Base-by-base conservation (phyloP, 371 early-diverging fungal species). In the Funneliformis caledonium region DNA sequence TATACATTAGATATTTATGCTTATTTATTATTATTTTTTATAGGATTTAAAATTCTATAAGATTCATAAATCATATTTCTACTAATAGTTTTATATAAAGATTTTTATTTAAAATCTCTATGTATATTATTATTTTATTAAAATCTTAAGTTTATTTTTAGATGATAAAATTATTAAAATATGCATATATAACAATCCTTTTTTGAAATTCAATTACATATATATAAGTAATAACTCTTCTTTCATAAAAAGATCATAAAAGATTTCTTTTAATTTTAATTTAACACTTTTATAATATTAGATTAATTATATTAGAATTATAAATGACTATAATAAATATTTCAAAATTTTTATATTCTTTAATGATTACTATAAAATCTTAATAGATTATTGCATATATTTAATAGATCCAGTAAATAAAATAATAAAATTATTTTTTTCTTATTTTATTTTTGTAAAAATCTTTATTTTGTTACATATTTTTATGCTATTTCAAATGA, bases 1-100 rank as follows among this genome's bases (percentile, higher is more conserved):
- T 75, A 59, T 82, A 84, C 0, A 52, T n/a, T 16, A 82, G 81
- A 61, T 82, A 84, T 5, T 73, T 72, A 22, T 81, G 0, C 19
- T 79, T 69, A 37, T 73, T 82, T 5, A 47, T 22, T 1, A 76
- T 65, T 33, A 37, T 37, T 65, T 2, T 81, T 1, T 85, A 42
- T 69, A 2, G 73, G 82, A 59, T 84, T 74, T 1, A 42, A n/a
- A 0, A 4, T 22, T 2, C 83, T 84, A 75, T 85, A 86, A 7
- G 84, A 83, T 2, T 84, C 83, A 82, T 86, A 86, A n/a, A 86
- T 61, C 86, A 88, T 86, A 2, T 74, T 52, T 2, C 47, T 82
- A 1, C 19, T 80, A 4, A 86, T 82, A 7, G 84, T 85, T 48
- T 85, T 76, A 60, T 82, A 83, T 26, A 78, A 1, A 0, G 1